Base-by-base conservation (phyloP, 1,139 yeast species). In the Suhomyces terraborum region DNA sequence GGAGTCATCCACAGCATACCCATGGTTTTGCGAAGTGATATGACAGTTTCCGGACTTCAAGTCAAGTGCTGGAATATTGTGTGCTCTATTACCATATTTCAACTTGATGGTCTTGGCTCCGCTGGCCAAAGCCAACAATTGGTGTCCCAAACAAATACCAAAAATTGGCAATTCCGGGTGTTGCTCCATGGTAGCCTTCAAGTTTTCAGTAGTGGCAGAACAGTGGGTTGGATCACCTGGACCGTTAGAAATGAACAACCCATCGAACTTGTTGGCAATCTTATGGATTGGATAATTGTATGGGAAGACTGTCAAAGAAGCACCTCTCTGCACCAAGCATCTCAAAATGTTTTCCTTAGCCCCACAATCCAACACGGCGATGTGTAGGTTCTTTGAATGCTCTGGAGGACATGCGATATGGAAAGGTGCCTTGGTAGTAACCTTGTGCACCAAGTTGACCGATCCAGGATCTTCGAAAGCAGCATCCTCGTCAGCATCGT, bases 201-300 rank as follows among this genome's bases (percentile, higher is more conserved):
- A 77, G 67, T 84, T 81, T 54, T 77, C 78, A 35, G 88, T 88
- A 12, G 98, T 93, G 33, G 80, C 62, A 31, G 85, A 66, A 72
- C 98, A 91, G 67, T 88, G 95, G 41, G 95, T 87, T 61, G 98
- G 98, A 68, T 93, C 97, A 58, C 98, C 98, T 36, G 98, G 98
- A 39, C 98, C 98, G 63, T 93, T 93, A 38, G 97, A 88, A 53
- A 93, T 82, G 70, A 93, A 93, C 42, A 93, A 69, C 56, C 98
- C 98, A 61, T 93, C 98, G 60, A 89, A 93, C 65, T 86, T 87
- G 64, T 80, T 80, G 45, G 96, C 97, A 53, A 91, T 82, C 61
- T 88, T 85, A 61, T 91, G 91, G 53, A 93, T 80, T 51, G 96
- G 96, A 65, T 88, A 91, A 68, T 93, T 87, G 66, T 86, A 91